Evolutionary conservation across 345 rosid genomes (phyloP).

Genomic region (Syzygium oleosum): DNA sequence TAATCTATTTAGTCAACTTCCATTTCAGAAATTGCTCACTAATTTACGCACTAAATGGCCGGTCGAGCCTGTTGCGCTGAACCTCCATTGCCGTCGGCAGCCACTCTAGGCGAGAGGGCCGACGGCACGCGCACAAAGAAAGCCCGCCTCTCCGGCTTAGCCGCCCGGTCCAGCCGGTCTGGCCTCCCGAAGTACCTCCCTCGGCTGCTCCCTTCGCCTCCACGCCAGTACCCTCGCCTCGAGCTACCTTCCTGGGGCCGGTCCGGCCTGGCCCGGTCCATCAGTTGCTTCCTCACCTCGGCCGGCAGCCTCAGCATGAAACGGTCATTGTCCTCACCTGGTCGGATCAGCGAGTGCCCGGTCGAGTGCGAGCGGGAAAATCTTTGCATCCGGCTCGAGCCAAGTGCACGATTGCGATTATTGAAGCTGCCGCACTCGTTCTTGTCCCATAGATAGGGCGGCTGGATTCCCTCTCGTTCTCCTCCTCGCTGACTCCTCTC

Average conservation of each 20-base stretch:
- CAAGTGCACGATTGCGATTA: slow-evolving; percentile 40
- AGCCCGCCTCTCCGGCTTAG: slow-evolving; percentile 49
- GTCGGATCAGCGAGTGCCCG: neutral
- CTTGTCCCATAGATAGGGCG: slow-evolving; percentile 50
- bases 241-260: slow-evolving; percentile 36
- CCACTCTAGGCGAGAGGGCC: slow-evolving; percentile 28
- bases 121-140: neutral
- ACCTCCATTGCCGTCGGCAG: neutral
- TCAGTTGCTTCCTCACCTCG: neutral
- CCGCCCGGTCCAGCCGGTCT: slow-evolving; percentile 7
- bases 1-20: neutral
- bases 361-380: neutral
- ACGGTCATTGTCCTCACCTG: neutral
- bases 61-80: slow-evolving; percentile 7
- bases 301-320: neutral
- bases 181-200: slow-evolving; percentile 24
- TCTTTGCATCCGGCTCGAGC: slow-evolving; percentile 4
- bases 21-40: too few species aligned
- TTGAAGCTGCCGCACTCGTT: neutral
- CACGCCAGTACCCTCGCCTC: slow-evolving; percentile 26
- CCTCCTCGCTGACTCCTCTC: slow-evolving; percentile 57
- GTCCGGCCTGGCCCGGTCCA: slow-evolving; percentile 4
- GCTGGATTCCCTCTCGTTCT: slow-evolving; percentile 56
- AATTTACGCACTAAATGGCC: neutral
- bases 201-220: slow-evolving; percentile 21